Evolutionary conservation across 1,284 basidiomycete species (phyloP), one percentile per base, ranked within the genome.

Genomic region (Sanghuangporus weigelae): DNA sequence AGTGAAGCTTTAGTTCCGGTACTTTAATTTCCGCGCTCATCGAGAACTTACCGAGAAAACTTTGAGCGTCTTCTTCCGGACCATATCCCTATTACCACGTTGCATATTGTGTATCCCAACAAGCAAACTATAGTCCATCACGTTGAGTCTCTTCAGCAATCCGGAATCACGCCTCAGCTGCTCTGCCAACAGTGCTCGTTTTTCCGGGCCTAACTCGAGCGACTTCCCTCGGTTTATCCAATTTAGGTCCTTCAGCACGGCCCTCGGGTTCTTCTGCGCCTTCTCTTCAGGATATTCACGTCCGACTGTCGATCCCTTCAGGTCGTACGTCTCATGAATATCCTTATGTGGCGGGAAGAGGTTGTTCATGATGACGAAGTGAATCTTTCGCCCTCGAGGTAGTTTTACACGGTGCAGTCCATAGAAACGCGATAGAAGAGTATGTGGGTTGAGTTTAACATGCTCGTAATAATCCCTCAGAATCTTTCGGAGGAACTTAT

Each of bases 291-390:
- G 84, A 68, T 95, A 96, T 74, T 90, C 84, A 35, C 96, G 82
- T 0, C 96, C 95, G 2, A 95, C 88, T 0, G 95, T 94, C 49
- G 92, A 95, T 0, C 96, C 96, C 73, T 99, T 99, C 68, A 99
- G 81, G 74, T 99, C 96, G 74, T 93, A 99, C 39, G 96, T 97
- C 79, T 98, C 96, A 77, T 99, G 96, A 55, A 99, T 85, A 74
- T 99, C 97, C 69, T 94, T 88, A 77, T 98, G 96, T 0, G 96
- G 92, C 0, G 96, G 96, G 79, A 99, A 98, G 51, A 99, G 83
- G 74, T 99, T 99, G 81, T 99, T 99, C 96, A 99, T 98, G 77
- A 99, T 97, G 63, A 98, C 95, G 73, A 99, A 99, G 75, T 99
- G 96, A 63, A 99, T 98, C 79, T 99, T 99, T 59, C 84, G 82